Evolutionary conservation across 1,284 basidiomycete species (phyloP).

Genomic region (Sanguinoderma infundibulare): DNA sequence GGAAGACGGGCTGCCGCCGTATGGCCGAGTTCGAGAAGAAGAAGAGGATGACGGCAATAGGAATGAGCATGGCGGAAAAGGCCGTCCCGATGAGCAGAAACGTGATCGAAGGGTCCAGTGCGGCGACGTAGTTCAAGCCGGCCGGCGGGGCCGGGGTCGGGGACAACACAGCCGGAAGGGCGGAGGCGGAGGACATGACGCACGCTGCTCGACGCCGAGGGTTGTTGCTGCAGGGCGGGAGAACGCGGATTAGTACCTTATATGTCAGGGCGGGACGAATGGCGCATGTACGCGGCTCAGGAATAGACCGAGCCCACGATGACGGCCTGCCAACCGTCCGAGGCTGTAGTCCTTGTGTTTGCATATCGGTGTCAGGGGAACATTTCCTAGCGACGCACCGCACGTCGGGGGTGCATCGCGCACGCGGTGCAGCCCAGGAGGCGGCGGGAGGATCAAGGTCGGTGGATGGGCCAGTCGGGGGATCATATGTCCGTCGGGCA

Average conservation of each 20-base stretch:
- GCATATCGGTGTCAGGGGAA: neutral
- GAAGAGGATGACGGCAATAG: constrained; percentile 29
- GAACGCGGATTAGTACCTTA: neutral
- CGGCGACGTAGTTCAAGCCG: constrained; percentile 9
- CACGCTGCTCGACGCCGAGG: constrained; percentile 35
- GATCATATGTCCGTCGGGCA: neutral
- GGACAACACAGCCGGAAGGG: neutral
- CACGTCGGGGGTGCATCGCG: neutral
- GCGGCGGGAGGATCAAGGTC: neutral
- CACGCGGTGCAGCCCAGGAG: neutral
- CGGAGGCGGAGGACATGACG: constrained; percentile 39
- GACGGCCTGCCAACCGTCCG: neutral
- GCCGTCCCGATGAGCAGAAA: constrained; percentile 28
- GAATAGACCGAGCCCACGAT: neutral
- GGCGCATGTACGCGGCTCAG: neutral
- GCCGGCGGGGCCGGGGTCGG: constrained; percentile 3
- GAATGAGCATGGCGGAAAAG: constrained; percentile 24
- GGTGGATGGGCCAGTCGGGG: neutral
- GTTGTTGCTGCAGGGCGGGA: neutral
- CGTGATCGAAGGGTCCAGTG: constrained; percentile 23
- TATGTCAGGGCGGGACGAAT: neutral
- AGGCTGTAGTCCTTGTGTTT: neutral
- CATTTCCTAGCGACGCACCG: constrained; percentile 1
- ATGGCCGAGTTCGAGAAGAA: constrained; percentile 30
- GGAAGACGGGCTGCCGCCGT: constrained; percentile 34